Base-by-base conservation (phyloP, 208 protist species). In the Crithidia expoeki region DNA sequence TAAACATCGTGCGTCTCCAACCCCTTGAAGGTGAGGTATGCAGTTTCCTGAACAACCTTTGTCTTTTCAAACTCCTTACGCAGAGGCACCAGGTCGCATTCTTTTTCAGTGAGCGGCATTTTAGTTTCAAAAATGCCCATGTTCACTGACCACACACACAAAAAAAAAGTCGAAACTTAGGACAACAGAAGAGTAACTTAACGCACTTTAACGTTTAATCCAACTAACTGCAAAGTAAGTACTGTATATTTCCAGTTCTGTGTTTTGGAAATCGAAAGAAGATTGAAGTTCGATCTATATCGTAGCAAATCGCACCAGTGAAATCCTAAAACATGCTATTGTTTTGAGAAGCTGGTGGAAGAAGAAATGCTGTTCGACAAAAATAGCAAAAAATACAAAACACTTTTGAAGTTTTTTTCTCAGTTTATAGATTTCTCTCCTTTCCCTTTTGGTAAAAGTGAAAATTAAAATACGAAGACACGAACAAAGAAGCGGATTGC, bases 1-100 rank as follows among this genome's bases (percentile, higher is more conserved):
- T 88, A 88, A 0, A 88, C 83, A 42, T 88, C 82, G 40, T 84
- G 79, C 3, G 74, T 81, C 21, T 81, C 79, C 14, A 88, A 12
- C 25, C 82, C 82, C 38, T 88, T 84, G 55, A 88, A 88, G 17
- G 49, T 82, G 40, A 88, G 28, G 46, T 70, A 80, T 17, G 57
- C 60, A 4, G 58, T 46, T 57, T 84, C 82, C 30, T 58, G 51
- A 28, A 88, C 30, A n/a, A 74, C 57, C 73, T 88, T 88, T 4
- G 66, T 62, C 58, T 61, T 68, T 60, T 88, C 78, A 53, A 88
- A 88, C 60, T 80, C 52, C 34, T 73, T 70, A 34, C 79, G 68
- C 36, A 76, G 47, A 21, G 78, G 72, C 7, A 88, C 65, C 71
- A 84, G 53, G 2, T 74, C 81, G 61, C 79, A 88, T 55, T 82